Evolutionary conservation across 2,329 filamentous ascomycete genomes (phyloP), one percentile per base, ranked within the genome.

Genomic region (Diaporthe longicolla): DNA sequence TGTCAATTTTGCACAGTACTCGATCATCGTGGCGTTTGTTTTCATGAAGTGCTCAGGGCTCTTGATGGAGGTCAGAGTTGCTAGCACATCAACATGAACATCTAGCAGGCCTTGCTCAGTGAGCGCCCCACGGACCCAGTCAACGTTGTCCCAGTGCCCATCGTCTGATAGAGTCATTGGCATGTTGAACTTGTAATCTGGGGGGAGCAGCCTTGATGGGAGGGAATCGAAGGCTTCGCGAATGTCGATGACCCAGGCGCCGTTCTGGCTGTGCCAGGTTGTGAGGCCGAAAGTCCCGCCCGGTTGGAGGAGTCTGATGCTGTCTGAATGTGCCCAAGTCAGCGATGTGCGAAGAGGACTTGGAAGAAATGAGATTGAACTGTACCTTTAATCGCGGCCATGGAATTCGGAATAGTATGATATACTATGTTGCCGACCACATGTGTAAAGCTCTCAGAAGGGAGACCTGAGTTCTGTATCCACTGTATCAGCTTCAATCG

Each of bases 151-250:
- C 84, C 86, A 87, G 37, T 81, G 76, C 3, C 82, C 81, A 68
- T 83, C 82, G 1, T 77, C 70, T 72, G 87, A 84, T 35, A 82
- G 79, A 66, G 86, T 84, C 83, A 85, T 82, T 0, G 81, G 79
- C 29, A 84, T 55, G 8, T 77, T 72, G 19, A 79, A 74, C 8
- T 19, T n/a, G n/a, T 70, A 75, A 32, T 54, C 52, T 71, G 0
- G 83, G 81, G 40, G 83, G 80, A 6, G 84, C 82, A 0, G 84
- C 82, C 0, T 82, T 78, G 48, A 85, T 85, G 0, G 85, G 82
- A 54, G 88, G 0, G 83, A 80, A 19, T 76, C 78, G 50, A 88
- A 84, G 11, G 84, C 84, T 0, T 79, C 79, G 17, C 79, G 78
- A 43, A 87, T 50, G 40, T 87, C 84, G 0, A 80, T 77, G 4